Evolutionary conservation across 352 stramenopile genomes (phyloP).

Genomic region (Achlya hypogyna): DNA sequence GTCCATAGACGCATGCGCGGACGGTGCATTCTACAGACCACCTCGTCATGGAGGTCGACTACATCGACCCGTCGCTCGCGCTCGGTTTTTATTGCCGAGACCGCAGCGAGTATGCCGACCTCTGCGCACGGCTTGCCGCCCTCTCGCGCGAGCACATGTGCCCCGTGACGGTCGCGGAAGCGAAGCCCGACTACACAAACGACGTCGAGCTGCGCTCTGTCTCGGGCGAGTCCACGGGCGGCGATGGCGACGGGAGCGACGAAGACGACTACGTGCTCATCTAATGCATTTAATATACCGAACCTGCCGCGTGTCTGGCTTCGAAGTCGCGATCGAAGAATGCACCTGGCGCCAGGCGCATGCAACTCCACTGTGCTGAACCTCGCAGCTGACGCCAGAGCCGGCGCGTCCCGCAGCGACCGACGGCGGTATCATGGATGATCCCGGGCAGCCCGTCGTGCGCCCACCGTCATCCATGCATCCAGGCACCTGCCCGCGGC

Average conservation of each 20-base stretch:
- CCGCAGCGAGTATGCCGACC: conserved; percentile 58
- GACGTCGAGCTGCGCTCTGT: conserved; percentile 49
- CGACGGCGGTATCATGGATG: not conserved
- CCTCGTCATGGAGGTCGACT: conserved; percentile 73
- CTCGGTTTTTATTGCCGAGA: conserved; percentile 89
- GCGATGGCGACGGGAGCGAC: conserved; percentile 26
- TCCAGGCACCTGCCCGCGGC: not conserved
- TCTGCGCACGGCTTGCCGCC: conserved; percentile 37
- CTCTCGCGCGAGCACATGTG: conserved; percentile 43
- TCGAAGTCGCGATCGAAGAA: not conserved
- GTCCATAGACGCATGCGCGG: conserved; percentile 40
- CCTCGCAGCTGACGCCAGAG: not conserved
- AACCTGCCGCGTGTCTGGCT: not conserved
- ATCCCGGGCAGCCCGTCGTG: not conserved
- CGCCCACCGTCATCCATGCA: not conserved
- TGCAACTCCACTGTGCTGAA: not conserved
- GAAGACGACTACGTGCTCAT: conserved; percentile 72
- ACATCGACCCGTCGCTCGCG: conserved; percentile 90
- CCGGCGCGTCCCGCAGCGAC: not conserved
- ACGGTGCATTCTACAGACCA: conserved; percentile 44
- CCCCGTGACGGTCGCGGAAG: conserved; percentile 52
- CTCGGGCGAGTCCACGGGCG: conserved; percentile 42
- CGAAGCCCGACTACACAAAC: conserved; percentile 43
- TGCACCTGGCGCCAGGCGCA: not conserved
- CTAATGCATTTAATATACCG: conserved; percentile 23